Conservation (phyloP, 805 yeast genomes). For the Torulaspora indica region DNA sequence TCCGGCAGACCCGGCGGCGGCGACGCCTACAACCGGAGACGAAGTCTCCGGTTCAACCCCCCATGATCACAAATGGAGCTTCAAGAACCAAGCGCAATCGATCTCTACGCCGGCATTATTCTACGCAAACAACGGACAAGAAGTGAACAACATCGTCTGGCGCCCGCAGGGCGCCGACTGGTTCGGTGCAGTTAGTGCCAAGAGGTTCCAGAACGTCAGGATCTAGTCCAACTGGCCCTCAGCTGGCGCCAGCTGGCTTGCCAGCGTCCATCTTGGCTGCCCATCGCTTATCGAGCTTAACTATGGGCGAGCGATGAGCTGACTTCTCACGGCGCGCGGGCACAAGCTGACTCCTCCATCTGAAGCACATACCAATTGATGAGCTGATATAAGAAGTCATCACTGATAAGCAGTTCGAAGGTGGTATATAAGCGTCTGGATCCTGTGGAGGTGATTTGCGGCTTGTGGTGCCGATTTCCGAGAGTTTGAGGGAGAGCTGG, state of each 20-base stretch:
- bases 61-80: conserved; percentile 12
- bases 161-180: conserved; percentile 60
- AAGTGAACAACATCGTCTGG: conserved; percentile 78
- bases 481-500: neutral
- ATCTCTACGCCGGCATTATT: conserved; percentile 40
- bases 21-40: neutral
- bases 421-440: conserved; percentile 1
- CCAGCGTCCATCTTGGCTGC: neutral
- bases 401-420: conserved; percentile 3
- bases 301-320: neutral
- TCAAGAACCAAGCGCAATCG: conserved; percentile 15
- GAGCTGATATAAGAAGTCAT: conserved; percentile 3
- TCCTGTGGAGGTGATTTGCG: neutral
- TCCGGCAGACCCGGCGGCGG: neutral
- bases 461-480: neutral
- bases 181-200: conserved; percentile 55
- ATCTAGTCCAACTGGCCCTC: conserved; percentile 3
- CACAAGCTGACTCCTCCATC: neutral
- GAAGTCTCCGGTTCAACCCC: neutral
- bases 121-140: conserved; percentile 54
- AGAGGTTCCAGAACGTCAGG: conserved; percentile 37
- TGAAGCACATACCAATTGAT: neutral
- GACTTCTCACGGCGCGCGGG: conserved; percentile 2
- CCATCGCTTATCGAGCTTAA: neutral
- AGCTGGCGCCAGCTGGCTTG: neutral